These are phyloP conservation scores for Aspergillus cristatus DNA, from an alignment of 495 filamentous ascomycete genomes.

Conservation along the genomic window DNA sequence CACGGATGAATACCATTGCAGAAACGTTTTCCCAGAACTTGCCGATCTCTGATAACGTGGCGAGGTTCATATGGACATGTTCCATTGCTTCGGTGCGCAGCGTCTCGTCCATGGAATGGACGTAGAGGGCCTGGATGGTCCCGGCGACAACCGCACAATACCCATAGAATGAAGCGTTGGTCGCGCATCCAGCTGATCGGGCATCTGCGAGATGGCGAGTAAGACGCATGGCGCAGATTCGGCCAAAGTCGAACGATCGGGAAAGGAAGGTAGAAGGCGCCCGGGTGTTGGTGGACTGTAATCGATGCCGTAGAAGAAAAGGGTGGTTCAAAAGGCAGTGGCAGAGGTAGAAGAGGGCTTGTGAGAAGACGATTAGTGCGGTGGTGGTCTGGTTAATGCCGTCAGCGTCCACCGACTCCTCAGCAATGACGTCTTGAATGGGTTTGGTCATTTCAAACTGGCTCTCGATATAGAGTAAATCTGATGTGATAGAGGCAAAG, in stretches of 20 bases:
- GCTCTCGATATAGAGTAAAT: too few relatives aligned
- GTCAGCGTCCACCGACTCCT: slow-evolving; percentile 4
- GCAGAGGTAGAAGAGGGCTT: slow-evolving; percentile 16
- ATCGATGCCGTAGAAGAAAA: slow-evolving; percentile 9
- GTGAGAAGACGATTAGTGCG: slow-evolving; percentile 18
- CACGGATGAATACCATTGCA: too few relatives aligned
- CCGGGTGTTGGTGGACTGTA: slow-evolving; percentile 5
- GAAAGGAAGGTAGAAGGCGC: too few relatives aligned
- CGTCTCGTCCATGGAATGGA: slow-evolving; percentile 5
- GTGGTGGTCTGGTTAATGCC: slow-evolving; percentile 8
- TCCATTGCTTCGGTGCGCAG: too few relatives aligned
- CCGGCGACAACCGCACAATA: slow-evolving; percentile 19
- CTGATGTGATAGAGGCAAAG: too few relatives aligned
- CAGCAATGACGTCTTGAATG: slow-evolving; percentile 13
- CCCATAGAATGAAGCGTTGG: slow-evolving; percentile 15
- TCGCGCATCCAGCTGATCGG: slow-evolving; percentile 16
- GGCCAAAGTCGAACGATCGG: slow-evolving; percentile 3
- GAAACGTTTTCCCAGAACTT: too few relatives aligned
- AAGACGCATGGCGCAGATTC: slow-evolving; percentile 10
- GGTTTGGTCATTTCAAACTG: slow-evolving; percentile 5
- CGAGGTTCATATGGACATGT: too few relatives aligned
- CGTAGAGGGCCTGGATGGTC: slow-evolving; percentile 15
- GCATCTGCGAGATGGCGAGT: slow-evolving; percentile 17
- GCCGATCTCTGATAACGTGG: too few relatives aligned
- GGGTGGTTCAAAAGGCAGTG: slow-evolving; percentile 24